These are phyloP conservation scores for Centaurea solstitialis DNA, from an alignment of 129 eudicot species.

Conservation along the genomic window DNA sequence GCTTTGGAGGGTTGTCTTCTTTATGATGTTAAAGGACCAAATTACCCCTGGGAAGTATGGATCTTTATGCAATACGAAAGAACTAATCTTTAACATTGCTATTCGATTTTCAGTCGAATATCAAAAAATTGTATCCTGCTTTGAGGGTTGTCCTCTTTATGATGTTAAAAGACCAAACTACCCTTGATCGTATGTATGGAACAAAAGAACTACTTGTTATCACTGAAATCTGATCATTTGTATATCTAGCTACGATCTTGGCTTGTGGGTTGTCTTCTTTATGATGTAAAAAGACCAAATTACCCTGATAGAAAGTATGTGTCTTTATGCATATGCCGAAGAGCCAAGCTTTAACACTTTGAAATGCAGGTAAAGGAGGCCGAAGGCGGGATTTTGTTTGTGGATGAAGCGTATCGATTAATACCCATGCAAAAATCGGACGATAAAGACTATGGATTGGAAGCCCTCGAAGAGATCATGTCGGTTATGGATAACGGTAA, in stretches of 20 bases:
- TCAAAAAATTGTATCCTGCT: not conserved
- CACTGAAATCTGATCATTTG: not conserved
- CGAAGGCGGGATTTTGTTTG: slow-evolving; percentile 86
- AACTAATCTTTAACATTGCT: not conserved
- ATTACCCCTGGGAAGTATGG: not conserved
- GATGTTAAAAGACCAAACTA: not conserved
- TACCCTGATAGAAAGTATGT: slow-evolving; percentile 12
- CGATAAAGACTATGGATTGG: slow-evolving; percentile 80
- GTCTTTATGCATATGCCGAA: not conserved
- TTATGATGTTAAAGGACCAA: not conserved
- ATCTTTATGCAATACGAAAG: not conserved
- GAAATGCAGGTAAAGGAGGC: slow-evolving; percentile 74
- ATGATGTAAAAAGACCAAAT: slow-evolving; percentile 16
- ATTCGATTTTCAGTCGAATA: not conserved
- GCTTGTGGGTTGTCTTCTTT: not conserved
- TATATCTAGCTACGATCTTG: not conserved
- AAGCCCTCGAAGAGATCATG: slow-evolving; percentile 98
- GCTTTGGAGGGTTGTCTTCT: not conserved
- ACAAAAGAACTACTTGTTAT: not conserved
- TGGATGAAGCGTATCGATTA: slow-evolving; percentile 92
- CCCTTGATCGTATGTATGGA: not conserved
- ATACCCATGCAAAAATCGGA: slow-evolving; percentile 74
- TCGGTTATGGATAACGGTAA: slow-evolving; percentile 83
- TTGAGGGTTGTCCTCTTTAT: not conserved
- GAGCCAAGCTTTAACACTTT: not conserved